Percentiles rank a stretch among this genome's conserved stretches.
These are phyloP conservation scores for Chlorella sp. DNA, from an alignment of 139 green algal species.

Conservation along the genomic window DNA sequence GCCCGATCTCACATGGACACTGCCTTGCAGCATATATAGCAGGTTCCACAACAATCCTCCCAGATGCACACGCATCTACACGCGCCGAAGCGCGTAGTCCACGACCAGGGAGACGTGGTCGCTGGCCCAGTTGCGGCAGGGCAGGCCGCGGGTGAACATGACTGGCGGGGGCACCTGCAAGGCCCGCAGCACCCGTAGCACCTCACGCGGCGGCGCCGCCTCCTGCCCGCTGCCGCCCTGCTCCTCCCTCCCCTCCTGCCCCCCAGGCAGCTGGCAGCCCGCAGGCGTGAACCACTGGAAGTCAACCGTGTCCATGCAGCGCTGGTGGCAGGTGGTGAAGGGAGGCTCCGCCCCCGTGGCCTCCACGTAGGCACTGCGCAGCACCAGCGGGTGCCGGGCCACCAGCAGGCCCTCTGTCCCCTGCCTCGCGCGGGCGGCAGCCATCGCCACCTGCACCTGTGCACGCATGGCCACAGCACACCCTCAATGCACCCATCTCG, in stretches of 20 bases:
- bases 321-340: constrained; percentile 1
- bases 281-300: not conserved
- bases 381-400: not conserved
- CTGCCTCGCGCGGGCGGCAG: not conserved
- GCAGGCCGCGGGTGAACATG: not conserved
- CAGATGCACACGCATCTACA: too few species aligned
- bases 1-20: too few species aligned
- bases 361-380: not conserved
- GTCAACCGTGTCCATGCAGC: constrained; percentile 5
- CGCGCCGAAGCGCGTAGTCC: not conserved
- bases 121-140: not conserved
- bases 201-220: too few species aligned
- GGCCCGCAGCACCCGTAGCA: not conserved
- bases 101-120: not conserved
- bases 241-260: not conserved
- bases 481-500: not conserved
- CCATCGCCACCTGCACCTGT: not conserved
- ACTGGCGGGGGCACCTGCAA: not conserved
- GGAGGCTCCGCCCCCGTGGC: not conserved
- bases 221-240: not conserved
- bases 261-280: not conserved
- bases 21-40: too few species aligned
- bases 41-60: too few species aligned
- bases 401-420: not conserved
- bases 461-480: not conserved